These are phyloP conservation scores for Aethionema arabicum DNA, from an alignment of 345 rosid genomes.

Conservation along the genomic window DNA sequence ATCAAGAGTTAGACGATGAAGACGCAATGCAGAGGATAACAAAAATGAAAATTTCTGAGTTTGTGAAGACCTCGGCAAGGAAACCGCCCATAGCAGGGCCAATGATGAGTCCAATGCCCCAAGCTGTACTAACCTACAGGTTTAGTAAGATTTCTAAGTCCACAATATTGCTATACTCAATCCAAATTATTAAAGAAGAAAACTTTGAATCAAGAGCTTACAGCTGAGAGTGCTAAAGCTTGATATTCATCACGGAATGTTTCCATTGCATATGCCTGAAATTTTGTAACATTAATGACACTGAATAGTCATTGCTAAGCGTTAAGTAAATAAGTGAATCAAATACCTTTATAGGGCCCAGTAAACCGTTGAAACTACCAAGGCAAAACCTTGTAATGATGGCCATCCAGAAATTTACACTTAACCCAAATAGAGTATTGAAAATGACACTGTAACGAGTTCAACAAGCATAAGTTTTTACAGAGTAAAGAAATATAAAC, in stretches of 20 bases:
- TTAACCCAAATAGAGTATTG: constrained; percentile 89
- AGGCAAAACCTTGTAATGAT: constrained; percentile 75
- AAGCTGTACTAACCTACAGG: constrained; percentile 81
- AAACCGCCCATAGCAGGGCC: constrained; percentile 97
- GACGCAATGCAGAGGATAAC: background rate
- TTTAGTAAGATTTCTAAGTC: background rate
- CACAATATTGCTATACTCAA: background rate
- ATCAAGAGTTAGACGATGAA: constrained; percentile 18
- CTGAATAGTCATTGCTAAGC: background rate
- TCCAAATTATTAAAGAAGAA: background rate
- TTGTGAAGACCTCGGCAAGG: constrained; percentile 73
- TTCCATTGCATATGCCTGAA: constrained; percentile 88
- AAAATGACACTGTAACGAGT: constrained; percentile 67
- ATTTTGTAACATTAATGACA: background rate
- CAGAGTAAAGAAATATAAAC: background rate
- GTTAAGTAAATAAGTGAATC: background rate
- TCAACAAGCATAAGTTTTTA: background rate
- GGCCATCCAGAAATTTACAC: constrained; percentile 95
- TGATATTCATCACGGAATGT: constrained; percentile 71
- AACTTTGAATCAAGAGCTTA: constrained; percentile 40
- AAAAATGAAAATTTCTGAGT: background rate
- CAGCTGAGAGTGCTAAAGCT: constrained; percentile 79
- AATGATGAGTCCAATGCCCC: constrained; percentile 95
- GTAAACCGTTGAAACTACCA: constrained; percentile 85
- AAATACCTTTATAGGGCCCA: constrained; percentile 85